A percentile compares a stretch with the other conserved stretches of the same genome.
Evolutionary conservation across 1,139 yeast genomes (phyloP).

Genomic region (Kodamaea alishanica): DNA sequence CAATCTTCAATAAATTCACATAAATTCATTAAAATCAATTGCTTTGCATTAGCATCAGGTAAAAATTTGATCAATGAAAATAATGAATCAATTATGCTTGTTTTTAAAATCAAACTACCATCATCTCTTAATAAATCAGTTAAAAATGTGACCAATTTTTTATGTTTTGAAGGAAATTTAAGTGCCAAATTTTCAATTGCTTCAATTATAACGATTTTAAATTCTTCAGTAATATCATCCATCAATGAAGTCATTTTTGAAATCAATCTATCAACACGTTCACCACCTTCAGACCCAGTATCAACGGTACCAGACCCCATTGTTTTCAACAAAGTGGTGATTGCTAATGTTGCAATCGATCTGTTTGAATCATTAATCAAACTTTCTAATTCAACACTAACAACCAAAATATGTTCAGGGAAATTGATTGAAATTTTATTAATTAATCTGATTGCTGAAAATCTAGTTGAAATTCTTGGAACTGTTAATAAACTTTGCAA

Average conservation of each 20-base stretch:
- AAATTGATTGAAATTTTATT: constrained; percentile 78
- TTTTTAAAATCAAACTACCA: constrained; percentile 82
- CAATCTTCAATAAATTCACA: constrained; percentile 99
- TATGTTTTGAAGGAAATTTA: constrained; percentile 89
- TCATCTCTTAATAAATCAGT: constrained; percentile 86
- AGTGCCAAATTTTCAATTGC: constrained; percentile 89
- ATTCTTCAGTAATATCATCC: constrained; percentile 94
- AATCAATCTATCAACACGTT: constrained; percentile 85
- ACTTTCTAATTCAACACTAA: constrained; percentile 76
- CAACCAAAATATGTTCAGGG: constrained; percentile 72
- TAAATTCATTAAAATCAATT: constrained; percentile 77
- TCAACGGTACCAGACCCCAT: constrained; percentile 66
- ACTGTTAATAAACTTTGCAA: constrained; percentile 78
- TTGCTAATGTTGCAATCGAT: constrained; percentile 97
- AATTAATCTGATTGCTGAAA: constrained; percentile 88
- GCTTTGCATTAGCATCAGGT: constrained; percentile 72
- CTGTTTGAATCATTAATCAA: constrained; percentile 86
- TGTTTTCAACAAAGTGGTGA: constrained; percentile 90
- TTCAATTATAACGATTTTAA: constrained; percentile 89
- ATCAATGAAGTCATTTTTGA: constrained; percentile 83
- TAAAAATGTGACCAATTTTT: constrained; percentile 75
- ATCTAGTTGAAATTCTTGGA: constrained; percentile 86
- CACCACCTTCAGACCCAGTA: constrained; percentile 37
- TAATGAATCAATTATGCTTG: constrained; percentile 85
- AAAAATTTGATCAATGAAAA: constrained; percentile 86